Percentiles rank a stretch among this genome's conserved stretches.
phyloP scores from a whole-genome alignment of 768 basidiomycete species.

The Leccinum rimulosum region DNA sequence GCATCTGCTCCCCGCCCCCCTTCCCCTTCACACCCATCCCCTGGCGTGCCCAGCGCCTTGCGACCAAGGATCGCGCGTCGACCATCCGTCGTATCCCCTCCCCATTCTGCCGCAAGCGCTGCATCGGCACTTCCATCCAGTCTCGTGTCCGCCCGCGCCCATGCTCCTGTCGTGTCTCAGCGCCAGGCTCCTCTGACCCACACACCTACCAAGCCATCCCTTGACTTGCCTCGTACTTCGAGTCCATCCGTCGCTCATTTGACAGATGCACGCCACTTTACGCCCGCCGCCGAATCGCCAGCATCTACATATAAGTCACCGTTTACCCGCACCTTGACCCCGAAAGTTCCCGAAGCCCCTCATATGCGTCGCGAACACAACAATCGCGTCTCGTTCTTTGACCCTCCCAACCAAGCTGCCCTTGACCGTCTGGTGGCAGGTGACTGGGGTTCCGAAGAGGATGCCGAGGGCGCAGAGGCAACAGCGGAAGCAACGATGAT shows the following conservation, averaged over 20 bases:
- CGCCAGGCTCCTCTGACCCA: constrained; percentile 15
- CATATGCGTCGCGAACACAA: constrained; percentile 55
- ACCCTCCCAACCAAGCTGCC: constrained; percentile 70
- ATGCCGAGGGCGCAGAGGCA: constrained; percentile 63
- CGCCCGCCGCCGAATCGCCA: constrained; percentile 22
- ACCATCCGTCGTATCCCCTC: constrained; percentile 44
- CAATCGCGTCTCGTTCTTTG: constrained; percentile 78
- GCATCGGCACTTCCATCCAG: constrained; percentile 23
- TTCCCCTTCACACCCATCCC: constrained; percentile 23
- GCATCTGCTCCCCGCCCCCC: constrained; percentile 21
- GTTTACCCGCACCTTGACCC: constrained; percentile 26
- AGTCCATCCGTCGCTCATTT: constrained; percentile 17
- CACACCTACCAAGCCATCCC: constrained; percentile 16
- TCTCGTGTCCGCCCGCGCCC: constrained; percentile 24
- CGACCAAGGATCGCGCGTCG: constrained; percentile 38
- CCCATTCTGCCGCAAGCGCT: constrained; percentile 28
- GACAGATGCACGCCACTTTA: constrained; percentile 11
- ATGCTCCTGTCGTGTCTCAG: constrained; percentile 23
- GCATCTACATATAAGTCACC: constrained; percentile 23
- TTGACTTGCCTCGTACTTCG: constrained; percentile 17
- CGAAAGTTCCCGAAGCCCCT: constrained; percentile 31
- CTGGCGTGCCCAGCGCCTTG: constrained; percentile 30
- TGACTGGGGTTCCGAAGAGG: constrained; percentile 44
- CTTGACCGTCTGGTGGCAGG: constrained; percentile 67
- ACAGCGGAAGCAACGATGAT: constrained; percentile 78